Conservation (phyloP, 202 grass and related monocot species). For the Zizania palustris region DNA sequence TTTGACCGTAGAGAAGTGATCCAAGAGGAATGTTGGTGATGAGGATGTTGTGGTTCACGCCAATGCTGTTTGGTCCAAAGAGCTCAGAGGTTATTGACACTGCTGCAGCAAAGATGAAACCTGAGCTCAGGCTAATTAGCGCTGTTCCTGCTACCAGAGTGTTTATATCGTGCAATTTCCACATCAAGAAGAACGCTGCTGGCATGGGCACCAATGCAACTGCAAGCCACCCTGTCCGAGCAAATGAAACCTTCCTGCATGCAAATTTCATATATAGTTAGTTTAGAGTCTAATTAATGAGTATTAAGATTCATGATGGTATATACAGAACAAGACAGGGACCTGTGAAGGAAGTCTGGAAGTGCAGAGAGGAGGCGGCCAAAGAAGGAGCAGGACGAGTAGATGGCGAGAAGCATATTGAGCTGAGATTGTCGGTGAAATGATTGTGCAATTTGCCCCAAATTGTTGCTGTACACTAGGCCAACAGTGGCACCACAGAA, state of each 20-base stretch:
- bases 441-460: constrained; percentile 87
- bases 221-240: constrained; percentile 82
- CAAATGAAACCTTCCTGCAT: constrained; percentile 70
- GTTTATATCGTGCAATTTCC: constrained; percentile 39
- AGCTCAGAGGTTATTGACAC: constrained; percentile 91
- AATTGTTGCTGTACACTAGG: constrained; percentile 89
- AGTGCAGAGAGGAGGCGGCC: constrained; percentile 79
- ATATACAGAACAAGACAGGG: background rate
- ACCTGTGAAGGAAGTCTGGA: constrained; percentile 59
- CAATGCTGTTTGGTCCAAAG: constrained; percentile 70
- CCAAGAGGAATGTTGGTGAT: constrained; percentile 94
- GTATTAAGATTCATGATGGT: background rate
- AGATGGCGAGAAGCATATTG: constrained; percentile 71
- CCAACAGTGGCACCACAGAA: constrained; percentile 86
- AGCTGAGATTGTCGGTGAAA: constrained; percentile 56
- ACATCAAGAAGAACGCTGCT: constrained; percentile 73
- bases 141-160: constrained; percentile 68
- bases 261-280: constrained; percentile 18
- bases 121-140: constrained; percentile 72
- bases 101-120: constrained; percentile 81
- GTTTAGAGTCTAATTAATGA: background rate
- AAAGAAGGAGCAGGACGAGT: constrained; percentile 91
- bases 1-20: constrained; percentile 81
- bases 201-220: constrained; percentile 68
- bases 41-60: constrained; percentile 94